Base-by-base conservation (phyloP, 2,329 filamentous ascomycete species). In the Colletotrichum filicis region DNA sequence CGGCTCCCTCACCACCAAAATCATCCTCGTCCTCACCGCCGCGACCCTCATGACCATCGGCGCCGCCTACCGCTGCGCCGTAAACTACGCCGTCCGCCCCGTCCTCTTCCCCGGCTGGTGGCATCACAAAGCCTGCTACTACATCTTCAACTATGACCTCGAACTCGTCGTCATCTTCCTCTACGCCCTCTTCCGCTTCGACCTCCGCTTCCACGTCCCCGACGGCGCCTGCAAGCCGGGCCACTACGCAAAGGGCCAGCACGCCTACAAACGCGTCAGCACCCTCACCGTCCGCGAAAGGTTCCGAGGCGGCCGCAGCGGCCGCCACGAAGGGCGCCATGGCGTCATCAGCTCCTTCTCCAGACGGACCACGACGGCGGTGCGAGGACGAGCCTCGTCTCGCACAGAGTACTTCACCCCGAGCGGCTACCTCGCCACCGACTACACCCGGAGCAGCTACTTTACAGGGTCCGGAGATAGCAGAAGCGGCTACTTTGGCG, bases 81-180 rank as follows among this genome's bases (percentile, higher is more conserved):
- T 88, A 1, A 83, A 79, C 32, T 94, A 87, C 81, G 85, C 85
- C 68, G 79, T 85, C 0, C 87, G 87, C 32, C 89, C 86, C 4
- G 63, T 52, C 58, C 58, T 59, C 77, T 78, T 68, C 70, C 91
- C 93, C 2, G 92, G 91, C 5, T 93, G 92, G 88, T 96, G 92
- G 79, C 89, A 94, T 77, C 85, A 85, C 78, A 93, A 92, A 80
- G 89, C 91, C 1, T 90, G 89, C 77, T 97, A 95, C 85, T 97
- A 97, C 84, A 83, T 91, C 79, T 94, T 97, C 85, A 93, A 94
- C 83, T 97, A 94, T 79, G 85, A 84, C 19, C 86, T 95, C 49
- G 95, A 97, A 82, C 84, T 95, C 53, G 79, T 93, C 28, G 90
- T 95, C 49, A 87, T 96, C 5, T 88, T 87, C 66, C 83, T 92